Conservation (phyloP, 2,329 filamentous ascomycete species). For the Colletotrichum sp. region DNA sequence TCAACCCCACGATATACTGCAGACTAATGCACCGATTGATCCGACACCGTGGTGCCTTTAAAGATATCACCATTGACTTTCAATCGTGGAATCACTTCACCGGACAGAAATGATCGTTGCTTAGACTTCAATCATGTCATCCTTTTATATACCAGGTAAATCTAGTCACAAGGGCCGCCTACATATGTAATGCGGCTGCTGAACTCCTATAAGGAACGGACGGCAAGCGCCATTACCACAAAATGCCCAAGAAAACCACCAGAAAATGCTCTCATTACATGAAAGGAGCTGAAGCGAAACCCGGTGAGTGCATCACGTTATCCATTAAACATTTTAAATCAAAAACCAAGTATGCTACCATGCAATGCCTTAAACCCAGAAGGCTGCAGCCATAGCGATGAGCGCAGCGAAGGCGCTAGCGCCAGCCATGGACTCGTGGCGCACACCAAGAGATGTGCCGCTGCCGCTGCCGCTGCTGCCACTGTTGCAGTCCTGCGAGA, state of each 20-base stretch:
- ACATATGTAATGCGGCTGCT: background rate
- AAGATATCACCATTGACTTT: background rate
- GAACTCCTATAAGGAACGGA: conserved; percentile 9
- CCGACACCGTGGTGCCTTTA: background rate
- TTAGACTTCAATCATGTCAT: background rate
- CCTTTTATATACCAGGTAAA: background rate
- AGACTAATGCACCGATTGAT: background rate
- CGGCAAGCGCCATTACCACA: conserved; percentile 20
- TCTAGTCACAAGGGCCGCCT: background rate
- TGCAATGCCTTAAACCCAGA: conserved; percentile 28
- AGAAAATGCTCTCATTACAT: conserved; percentile 7
- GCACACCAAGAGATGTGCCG: conserved; percentile 25
- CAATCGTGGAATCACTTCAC: no score
- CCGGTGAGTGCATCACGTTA: background rate
- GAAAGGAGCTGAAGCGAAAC: conserved; percentile 1
- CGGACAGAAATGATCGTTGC: no score
- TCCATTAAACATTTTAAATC: background rate
- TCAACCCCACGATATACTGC: background rate
- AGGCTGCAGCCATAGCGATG: conserved; percentile 35
- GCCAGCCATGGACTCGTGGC: conserved; percentile 31
- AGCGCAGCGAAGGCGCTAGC: conserved; percentile 42
- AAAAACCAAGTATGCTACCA: background rate
- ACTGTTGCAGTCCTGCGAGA: conserved; percentile 42
- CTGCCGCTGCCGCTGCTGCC: conserved; percentile 16
- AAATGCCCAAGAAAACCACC: background rate